Conservation (phyloP, 306 rosid genomes). For the Luffa aegyptiaca region DNA sequence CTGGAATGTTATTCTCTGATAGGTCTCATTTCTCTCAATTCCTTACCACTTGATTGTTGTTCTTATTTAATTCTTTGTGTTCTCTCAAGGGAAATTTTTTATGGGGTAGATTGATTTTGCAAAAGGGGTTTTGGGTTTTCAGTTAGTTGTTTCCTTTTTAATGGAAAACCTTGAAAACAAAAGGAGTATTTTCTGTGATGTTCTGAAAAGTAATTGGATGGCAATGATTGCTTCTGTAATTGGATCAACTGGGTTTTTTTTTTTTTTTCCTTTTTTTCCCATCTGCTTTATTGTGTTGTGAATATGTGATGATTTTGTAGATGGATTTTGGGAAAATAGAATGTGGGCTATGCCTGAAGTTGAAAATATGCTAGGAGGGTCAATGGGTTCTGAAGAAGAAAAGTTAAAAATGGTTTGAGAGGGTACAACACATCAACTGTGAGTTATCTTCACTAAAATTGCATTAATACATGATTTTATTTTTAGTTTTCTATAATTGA, state of each 20-base stretch:
- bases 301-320: not conserved
- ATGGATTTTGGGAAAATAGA: not conserved
- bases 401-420: constrained; percentile 19
- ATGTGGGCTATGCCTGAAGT: too few species aligned
- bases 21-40: too few species aligned
- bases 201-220: not conserved
- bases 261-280: not conserved
- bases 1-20: too few species aligned
- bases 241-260: not conserved
- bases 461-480: not conserved
- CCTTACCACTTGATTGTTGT: not conserved
- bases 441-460: constrained; percentile 11
- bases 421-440: constrained; percentile 23
- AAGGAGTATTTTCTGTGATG: not conserved
- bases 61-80: not conserved
- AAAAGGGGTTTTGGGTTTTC: not conserved
- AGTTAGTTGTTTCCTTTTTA: not conserved
- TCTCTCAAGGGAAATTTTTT: not conserved
- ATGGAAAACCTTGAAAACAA: not conserved
- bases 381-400: constrained; percentile 13
- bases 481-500: too few species aligned
- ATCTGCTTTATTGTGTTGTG: not conserved
- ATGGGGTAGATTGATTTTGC: constrained; percentile 13
- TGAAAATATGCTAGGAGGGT: too few species aligned
- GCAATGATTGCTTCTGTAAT: not conserved